Conservation (phyloP, 1,284 basidiomycete species). For the Rhodotorula sp. region DNA sequence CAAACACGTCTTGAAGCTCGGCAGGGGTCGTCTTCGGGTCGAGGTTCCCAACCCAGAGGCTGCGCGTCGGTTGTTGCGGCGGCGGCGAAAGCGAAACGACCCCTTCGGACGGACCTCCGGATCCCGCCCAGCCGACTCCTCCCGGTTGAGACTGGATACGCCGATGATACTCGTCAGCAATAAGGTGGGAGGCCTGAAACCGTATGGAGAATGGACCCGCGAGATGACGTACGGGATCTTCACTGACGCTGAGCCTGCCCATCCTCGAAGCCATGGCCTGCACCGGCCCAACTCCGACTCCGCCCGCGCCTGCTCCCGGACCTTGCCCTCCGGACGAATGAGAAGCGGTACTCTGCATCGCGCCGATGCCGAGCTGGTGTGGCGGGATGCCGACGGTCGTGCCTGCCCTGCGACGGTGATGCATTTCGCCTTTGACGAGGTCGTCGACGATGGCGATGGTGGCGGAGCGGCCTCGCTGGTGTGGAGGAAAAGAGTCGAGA, state of each 20-base stretch:
- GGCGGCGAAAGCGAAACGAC: constrained; percentile 38
- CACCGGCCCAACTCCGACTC: constrained; percentile 1
- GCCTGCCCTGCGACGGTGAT: constrained; percentile 38
- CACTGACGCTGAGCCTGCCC: constrained; percentile 22
- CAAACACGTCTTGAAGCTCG: constrained; percentile 90
- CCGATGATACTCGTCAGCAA: neutral
- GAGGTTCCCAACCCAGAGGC: constrained; percentile 95
- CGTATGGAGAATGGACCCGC: neutral
- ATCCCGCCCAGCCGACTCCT: constrained; percentile 2
- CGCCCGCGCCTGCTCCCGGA: neutral
- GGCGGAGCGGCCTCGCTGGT: constrained; percentile 63
- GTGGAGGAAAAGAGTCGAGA: neutral
- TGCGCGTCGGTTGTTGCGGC: constrained; percentile 81
- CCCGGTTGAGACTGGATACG: neutral
- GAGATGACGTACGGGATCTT: constrained; percentile 22
- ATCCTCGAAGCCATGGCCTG: constrained; percentile 22
- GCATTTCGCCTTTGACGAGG: constrained; percentile 47
- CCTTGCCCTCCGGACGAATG: neutral
- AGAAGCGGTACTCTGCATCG: neutral
- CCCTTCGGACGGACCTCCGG: constrained; percentile 38
- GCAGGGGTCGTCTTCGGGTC: constrained; percentile 90
- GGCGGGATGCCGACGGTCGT: constrained; percentile 37
- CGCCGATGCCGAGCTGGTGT: constrained; percentile 18
- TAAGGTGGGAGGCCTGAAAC: too few relatives aligned
- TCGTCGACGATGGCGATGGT: constrained; percentile 90